Evolutionary conservation across 441 rosid genomes (phyloP), one percentile per base, ranked within the genome.

Genomic region (Kokia cookei): DNA sequence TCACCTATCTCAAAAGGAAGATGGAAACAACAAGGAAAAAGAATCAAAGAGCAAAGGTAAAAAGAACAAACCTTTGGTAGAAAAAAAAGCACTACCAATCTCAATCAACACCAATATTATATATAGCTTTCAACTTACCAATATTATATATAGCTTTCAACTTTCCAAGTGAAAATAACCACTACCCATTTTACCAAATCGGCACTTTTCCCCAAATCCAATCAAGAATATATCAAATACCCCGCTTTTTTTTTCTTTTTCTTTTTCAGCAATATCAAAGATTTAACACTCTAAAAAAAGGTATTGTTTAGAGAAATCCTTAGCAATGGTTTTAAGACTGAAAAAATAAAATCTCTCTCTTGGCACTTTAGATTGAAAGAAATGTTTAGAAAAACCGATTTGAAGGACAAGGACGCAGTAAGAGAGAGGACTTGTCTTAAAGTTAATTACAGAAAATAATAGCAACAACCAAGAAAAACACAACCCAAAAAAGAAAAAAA

Each of bases 101-200:
- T 61, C 32, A 73, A 61, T 43, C 47, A 73, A 47, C 72, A 51
- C 72, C 72, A 51, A 51, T 29, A 32, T 17, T 47, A 17, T 62
- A 45, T 60, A 60, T 27, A 29, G 29, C 19, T 27, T 50, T 73
- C 59, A 73, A 62, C 57, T 61, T 73, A 17, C 61, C 75, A 48
- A 45, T n/a, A n/a, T n/a, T n/a, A n/a, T n/a, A 13, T 29, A 60
- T 27, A 29, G 29, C 19, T 27, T 50, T 73, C 59, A 73, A 62
- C 57, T 61, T 73, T 32, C 61, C 75, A 48, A 45, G 75, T 73
- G 60, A 73, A 48, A 60, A 47, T 29, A 51, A 62, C 50, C 29
- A 22, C 32, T 62, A 73, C 69, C 69, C 58, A 59, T 11, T 60
- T 26, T 26, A 10, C 68, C 51, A 27, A 72, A 17, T 22, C 32